Conservation (phyloP, 2,329 filamentous ascomycete genomes). For the Fonsecaea pugnacius region DNA sequence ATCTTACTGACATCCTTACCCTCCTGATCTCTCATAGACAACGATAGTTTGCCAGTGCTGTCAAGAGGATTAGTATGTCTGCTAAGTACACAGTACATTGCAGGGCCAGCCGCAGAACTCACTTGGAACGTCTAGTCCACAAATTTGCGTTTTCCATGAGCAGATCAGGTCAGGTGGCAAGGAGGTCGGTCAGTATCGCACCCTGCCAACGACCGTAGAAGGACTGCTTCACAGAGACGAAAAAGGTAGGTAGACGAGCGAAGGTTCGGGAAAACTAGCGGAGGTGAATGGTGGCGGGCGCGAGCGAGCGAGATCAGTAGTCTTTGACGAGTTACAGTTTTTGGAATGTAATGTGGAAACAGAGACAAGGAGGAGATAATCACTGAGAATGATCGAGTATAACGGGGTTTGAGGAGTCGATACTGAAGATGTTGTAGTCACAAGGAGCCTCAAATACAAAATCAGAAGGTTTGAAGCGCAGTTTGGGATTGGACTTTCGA, state of each 20-base stretch:
- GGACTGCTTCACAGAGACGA: neutral
- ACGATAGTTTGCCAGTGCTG: constrained; percentile 86
- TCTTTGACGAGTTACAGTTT: neutral
- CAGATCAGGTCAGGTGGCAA: constrained; percentile 31
- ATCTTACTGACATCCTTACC: constrained; percentile 60
- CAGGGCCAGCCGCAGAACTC: constrained; percentile 36
- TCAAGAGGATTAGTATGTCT: constrained; percentile 37
- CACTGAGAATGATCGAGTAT: neutral
- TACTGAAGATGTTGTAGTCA: neutral
- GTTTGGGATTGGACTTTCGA: constrained; percentile 9
- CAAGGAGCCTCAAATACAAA: constrained; percentile 2
- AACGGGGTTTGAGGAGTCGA: neutral
- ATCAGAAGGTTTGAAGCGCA: constrained; percentile 12
- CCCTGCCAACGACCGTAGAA: neutral
- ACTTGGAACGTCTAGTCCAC: constrained; percentile 57
- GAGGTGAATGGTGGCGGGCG: neutral
- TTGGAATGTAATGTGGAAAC: neutral
- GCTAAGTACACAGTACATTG: neutral
- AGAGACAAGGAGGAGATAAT: neutral
- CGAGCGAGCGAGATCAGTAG: constrained; percentile 9
- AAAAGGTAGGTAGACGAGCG: neutral
- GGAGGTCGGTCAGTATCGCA: neutral
- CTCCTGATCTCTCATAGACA: constrained; percentile 71
- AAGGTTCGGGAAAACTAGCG: neutral
- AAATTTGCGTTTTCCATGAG: constrained; percentile 57